Percentiles rank a stretch among this genome's conserved stretches.
phyloP scores from a whole-genome alignment of 441 rosid species.

The Croton laevigatus region DNA sequence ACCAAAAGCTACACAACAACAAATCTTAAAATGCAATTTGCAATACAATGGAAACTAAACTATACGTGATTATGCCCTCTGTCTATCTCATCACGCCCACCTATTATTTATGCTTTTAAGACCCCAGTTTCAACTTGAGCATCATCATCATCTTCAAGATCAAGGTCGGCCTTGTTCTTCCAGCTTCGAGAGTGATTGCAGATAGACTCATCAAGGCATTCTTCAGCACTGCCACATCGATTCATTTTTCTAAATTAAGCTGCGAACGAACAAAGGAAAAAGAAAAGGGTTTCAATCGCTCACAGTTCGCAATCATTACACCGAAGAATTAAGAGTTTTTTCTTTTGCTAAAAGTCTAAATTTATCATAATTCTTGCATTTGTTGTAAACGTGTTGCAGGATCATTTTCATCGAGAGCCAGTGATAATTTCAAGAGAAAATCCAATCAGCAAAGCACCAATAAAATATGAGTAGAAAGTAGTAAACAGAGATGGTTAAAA shows the following conservation, averaged over 20 bases:
- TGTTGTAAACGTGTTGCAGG: too few relatives aligned
- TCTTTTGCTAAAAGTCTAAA: not conserved
- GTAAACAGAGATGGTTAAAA: not conserved
- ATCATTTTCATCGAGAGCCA: not conserved
- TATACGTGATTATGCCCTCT: not conserved
- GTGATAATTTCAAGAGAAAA: not conserved
- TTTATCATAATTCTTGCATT: not conserved
- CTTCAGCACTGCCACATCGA: constrained; percentile 1
- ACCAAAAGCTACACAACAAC: too few relatives aligned
- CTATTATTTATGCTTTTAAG: not conserved
- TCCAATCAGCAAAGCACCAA: not conserved
- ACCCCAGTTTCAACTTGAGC: not conserved
- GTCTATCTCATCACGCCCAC: not conserved
- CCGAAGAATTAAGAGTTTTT: not conserved
- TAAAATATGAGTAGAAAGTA: not conserved
- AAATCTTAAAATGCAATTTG: too few relatives aligned
- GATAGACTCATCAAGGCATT: constrained; percentile 1
- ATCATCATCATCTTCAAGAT: not conserved
- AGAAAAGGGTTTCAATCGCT: constrained; percentile 8
- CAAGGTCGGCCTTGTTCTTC: not conserved
- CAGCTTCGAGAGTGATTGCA: not conserved
- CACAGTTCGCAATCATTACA: not conserved
- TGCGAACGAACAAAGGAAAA: constrained; percentile 9
- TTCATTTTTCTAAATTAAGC: constrained; percentile 22
- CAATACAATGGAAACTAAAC: not conserved